Conservation (phyloP, 148 eudicot species). For the Silene latifolia region DNA sequence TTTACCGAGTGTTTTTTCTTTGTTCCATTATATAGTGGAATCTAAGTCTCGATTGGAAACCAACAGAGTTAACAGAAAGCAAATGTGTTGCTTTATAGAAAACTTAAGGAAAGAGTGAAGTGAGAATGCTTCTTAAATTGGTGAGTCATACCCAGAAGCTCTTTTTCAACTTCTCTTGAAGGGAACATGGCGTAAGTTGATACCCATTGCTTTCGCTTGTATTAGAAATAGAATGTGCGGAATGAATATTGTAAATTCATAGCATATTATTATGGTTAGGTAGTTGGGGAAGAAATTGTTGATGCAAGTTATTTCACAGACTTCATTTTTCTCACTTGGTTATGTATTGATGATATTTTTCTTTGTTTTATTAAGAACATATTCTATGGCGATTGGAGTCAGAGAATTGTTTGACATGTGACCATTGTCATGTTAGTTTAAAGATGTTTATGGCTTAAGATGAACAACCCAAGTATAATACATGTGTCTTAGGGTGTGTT, state of each 20-base stretch:
- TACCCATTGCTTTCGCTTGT: not conserved
- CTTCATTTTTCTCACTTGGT: not conserved
- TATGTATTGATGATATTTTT: not conserved
- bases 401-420: too few species aligned
- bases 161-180: not conserved
- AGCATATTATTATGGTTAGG: not conserved
- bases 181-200: not conserved
- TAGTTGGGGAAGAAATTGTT: not conserved
- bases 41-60: not conserved
- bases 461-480: too few species aligned
- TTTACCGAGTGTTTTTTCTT: not conserved
- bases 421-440: too few species aligned
- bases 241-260: not conserved
- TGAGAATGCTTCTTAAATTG: not conserved
- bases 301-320: not conserved
- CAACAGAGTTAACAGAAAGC: not conserved
- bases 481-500: too few species aligned
- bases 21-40: not conserved
- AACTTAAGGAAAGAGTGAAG: not conserved
- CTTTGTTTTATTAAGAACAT: not conserved
- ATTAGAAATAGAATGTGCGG: not conserved
- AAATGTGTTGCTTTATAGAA: not conserved
- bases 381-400: too few species aligned
- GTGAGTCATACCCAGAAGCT: not conserved
- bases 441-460: too few species aligned